Percentiles rank a stretch among this genome's conserved stretches.
These are phyloP conservation scores for Chionographis japonica DNA, from an alignment of 106 monocot genomes.

Conservation along the genomic window DNA sequence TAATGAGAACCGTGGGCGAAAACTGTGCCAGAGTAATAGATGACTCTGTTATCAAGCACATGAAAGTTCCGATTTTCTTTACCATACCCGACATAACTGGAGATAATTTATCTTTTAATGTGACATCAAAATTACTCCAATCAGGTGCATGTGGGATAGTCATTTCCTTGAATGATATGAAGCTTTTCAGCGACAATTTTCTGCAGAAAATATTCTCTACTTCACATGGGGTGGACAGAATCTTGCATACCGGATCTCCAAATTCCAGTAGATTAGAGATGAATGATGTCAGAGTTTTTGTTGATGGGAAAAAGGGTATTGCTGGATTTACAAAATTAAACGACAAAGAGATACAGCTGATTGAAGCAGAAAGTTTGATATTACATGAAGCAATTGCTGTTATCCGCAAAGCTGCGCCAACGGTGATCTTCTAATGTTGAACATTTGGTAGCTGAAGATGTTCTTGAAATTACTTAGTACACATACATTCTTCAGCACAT, in stretches of 20 bases:
- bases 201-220: constrained; percentile 36
- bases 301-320: constrained; percentile 28
- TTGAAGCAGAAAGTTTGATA: constrained; percentile 65
- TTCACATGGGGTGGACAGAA: constrained; percentile 7
- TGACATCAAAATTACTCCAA: constrained; percentile 45
- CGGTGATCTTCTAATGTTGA: constrained; percentile 98
- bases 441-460: constrained; percentile 90
- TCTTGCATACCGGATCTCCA: constrained; percentile 19
- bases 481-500: constrained; percentile 18
- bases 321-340: constrained; percentile 78
- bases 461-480: constrained; percentile 43
- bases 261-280: constrained; percentile 19
- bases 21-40: constrained; percentile 21
- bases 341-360: constrained; percentile 53
- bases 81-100: constrained; percentile 24
- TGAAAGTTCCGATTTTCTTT: constrained; percentile 81
- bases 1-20: constrained; percentile 28
- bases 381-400: constrained; percentile 65
- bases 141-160: constrained; percentile 73
- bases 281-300: constrained; percentile 5
- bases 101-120: constrained; percentile 22
- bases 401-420: constrained; percentile 83
- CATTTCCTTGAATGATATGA: constrained; percentile 61
- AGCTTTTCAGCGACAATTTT: constrained; percentile 34
- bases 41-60: constrained; percentile 23